phyloP scores from a whole-genome alignment of 148 eudicot species.

The Nepenthes mirabilis region DNA sequence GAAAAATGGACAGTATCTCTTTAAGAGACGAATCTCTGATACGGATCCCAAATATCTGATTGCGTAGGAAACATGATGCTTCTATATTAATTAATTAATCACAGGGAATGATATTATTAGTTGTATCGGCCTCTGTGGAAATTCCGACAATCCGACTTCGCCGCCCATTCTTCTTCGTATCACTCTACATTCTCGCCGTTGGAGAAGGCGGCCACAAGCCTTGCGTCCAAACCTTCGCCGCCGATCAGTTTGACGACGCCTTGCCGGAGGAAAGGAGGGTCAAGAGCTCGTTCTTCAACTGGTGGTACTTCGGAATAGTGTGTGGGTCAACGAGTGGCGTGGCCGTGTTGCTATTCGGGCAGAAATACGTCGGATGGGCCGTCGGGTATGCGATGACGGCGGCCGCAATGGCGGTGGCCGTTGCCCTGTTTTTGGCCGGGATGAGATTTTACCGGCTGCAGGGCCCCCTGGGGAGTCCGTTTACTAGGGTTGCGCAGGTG shows the following conservation, averaged over 20 bases:
- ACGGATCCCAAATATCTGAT: no score
- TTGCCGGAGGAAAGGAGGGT: neutral
- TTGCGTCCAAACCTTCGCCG: neutral
- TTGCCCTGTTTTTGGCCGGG: constrained; percentile 19
- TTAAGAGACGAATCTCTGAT: no score
- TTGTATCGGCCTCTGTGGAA: neutral
- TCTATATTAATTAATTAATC: neutral
- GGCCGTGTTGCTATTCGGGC: neutral
- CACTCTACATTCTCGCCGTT: neutral
- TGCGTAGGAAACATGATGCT: no score
- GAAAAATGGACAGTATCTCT: no score
- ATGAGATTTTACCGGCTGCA: constrained; percentile 17
- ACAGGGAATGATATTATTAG: neutral
- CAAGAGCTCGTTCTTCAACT: neutral
- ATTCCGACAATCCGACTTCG: neutral
- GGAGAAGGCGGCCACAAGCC: neutral
- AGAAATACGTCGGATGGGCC: constrained; percentile 24
- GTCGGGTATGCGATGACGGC: constrained; percentile 21
- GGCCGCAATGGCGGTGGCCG: constrained; percentile 16
- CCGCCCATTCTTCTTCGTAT: constrained; percentile 10
- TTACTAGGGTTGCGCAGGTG: constrained; percentile 23
- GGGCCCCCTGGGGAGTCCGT: constrained; percentile 30
- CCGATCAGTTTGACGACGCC: neutral
- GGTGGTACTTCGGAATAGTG: constrained; percentile 3
- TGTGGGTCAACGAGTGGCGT: neutral